Conservation (phyloP, 495 filamentous ascomycete genomes). For the Xylaria flabelliformis region DNA sequence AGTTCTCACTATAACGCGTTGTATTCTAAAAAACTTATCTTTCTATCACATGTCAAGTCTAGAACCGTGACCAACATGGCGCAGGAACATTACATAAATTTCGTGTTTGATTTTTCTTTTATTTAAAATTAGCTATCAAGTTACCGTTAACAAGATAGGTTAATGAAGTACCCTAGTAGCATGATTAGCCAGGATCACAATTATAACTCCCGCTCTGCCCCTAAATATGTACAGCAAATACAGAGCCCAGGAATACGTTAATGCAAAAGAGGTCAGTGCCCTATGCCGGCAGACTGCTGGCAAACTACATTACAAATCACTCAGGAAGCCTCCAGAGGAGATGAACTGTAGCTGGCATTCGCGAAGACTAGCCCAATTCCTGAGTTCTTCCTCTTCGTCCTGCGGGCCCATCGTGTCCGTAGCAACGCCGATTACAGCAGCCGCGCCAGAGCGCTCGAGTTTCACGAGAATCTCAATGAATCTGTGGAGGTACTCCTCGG, state of each 20-base stretch:
- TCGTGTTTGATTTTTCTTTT: background rate
- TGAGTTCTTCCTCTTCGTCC: slow-evolving; percentile 75
- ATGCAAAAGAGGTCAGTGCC: background rate
- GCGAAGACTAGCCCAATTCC: slow-evolving; percentile 75
- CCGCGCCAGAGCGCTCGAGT: slow-evolving; percentile 62
- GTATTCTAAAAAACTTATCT: background rate
- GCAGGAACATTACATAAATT: background rate
- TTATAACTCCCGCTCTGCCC: slow-evolving; percentile 5
- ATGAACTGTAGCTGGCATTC: slow-evolving; percentile 75
- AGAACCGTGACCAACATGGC: background rate
- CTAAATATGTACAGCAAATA: slow-evolving; percentile 16
- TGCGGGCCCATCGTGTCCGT: slow-evolving; percentile 47
- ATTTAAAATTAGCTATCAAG: background rate
- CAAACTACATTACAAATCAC: slow-evolving; percentile 26
- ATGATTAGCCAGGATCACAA: background rate
- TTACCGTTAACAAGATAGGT: background rate
- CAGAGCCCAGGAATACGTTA: background rate
- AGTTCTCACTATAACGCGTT: too few species aligned
- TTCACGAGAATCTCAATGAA: slow-evolving; percentile 76
- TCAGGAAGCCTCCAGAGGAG: slow-evolving; percentile 63
- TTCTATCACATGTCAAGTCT: background rate
- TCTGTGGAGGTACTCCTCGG: slow-evolving; percentile 67
- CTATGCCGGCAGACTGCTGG: background rate
- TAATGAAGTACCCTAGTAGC: background rate
- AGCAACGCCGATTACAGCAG: slow-evolving; percentile 40